Percentiles rank a stretch among this genome's conserved stretches.
Evolutionary conservation across 805 yeast species (phyloP).

Genomic region (Wickerhamomyces kurtzmanii): DNA sequence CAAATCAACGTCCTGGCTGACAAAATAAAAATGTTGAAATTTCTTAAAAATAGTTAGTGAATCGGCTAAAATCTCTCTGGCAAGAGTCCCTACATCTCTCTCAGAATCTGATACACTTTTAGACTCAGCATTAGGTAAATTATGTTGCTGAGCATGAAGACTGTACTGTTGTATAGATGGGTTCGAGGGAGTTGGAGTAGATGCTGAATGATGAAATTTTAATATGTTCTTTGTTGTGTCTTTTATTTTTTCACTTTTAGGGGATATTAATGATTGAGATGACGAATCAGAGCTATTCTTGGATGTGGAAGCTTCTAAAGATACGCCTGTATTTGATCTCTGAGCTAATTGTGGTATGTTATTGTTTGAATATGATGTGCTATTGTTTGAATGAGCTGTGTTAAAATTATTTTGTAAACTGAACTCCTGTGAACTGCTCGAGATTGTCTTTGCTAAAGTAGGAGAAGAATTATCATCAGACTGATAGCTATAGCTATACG

Average conservation of each 20-base stretch:
- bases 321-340: background rate
- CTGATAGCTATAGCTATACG: slow-evolving; percentile 7
- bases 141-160: too few relatives aligned
- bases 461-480: slow-evolving; percentile 11
- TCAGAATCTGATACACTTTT: too few relatives aligned
- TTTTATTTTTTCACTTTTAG: slow-evolving; percentile 15
- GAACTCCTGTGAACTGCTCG: slow-evolving; percentile 10
- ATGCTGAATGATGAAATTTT: slow-evolving; percentile 12
- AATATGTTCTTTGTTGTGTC: slow-evolving; percentile 15
- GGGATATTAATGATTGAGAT: slow-evolving; percentile 6
- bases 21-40: slow-evolving; percentile 23
- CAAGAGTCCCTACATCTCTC: too few relatives aligned
- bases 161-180: too few relatives aligned
- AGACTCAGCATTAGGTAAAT: too few relatives aligned
- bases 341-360: too few relatives aligned
- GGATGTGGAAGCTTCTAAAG: slow-evolving; percentile 2
- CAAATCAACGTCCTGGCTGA: slow-evolving; percentile 2
- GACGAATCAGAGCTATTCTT: slow-evolving; percentile 14
- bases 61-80: slow-evolving; percentile 18
- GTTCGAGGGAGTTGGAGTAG: slow-evolving; percentile 4
- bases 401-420: slow-evolving; percentile 3
- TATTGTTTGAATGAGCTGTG: too few relatives aligned
- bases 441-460: slow-evolving; percentile 8
- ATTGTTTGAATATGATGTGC: too few relatives aligned
- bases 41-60: slow-evolving; percentile 20